Conservation (phyloP, 768 basidiomycete species). For the Boletus sensibilis region DNA sequence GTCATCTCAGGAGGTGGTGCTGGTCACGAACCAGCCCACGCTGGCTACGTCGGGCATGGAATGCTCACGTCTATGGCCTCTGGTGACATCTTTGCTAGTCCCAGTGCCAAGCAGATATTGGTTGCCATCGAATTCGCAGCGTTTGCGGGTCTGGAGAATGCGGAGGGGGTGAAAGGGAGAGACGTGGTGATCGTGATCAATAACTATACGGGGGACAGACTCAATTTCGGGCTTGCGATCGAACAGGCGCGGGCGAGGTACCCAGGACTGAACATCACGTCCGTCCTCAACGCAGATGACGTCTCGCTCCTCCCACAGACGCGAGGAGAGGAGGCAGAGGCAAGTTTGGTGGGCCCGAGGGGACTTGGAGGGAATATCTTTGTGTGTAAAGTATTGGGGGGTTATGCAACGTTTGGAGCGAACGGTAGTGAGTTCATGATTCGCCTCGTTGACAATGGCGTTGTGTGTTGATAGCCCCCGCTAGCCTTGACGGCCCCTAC, state of each 20-base stretch:
- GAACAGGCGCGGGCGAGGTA: conserved; percentile 45
- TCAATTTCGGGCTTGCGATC: conserved; percentile 58
- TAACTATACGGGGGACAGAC: conserved; percentile 55
- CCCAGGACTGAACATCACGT: conserved; percentile 38
- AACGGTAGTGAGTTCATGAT: conserved; percentile 29
- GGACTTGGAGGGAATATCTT: conserved; percentile 48
- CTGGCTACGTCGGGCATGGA: conserved; percentile 55
- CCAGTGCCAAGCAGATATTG: conserved; percentile 58
- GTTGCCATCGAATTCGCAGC: conserved; percentile 48
- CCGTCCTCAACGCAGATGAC: conserved; percentile 55
- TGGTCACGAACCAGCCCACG: conserved; percentile 62
- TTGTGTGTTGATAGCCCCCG: neutral
- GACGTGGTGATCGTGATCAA: conserved; percentile 41
- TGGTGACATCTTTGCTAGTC: conserved; percentile 64
- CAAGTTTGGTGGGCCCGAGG: conserved; percentile 46
- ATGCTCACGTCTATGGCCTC: conserved; percentile 55
- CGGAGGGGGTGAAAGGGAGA: neutral
- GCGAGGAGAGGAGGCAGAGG: conserved; percentile 5
- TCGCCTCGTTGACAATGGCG: conserved; percentile 17
- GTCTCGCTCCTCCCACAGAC: conserved; percentile 42
- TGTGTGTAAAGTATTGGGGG: conserved; percentile 58
- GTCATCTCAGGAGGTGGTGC: conserved; percentile 51
- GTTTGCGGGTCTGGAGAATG: conserved; percentile 25
- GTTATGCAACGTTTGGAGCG: conserved; percentile 39
- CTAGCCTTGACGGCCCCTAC: neutral